Percentiles rank a stretch among this genome's conserved stretches.
phyloP scores from a whole-genome alignment of 2,329 filamentous ascomycete species.

The Aspergillus puulaauensis region DNA sequence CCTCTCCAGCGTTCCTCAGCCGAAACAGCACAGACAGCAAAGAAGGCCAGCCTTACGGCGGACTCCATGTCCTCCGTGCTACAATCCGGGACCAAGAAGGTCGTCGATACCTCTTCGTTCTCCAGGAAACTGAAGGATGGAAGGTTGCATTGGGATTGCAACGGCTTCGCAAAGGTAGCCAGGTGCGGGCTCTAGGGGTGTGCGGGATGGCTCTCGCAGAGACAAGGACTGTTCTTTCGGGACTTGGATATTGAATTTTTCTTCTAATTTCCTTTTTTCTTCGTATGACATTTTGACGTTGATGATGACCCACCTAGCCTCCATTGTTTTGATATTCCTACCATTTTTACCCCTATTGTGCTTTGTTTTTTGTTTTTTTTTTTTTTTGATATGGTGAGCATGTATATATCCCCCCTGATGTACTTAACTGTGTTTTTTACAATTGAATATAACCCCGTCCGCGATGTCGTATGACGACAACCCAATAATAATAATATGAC shows the following conservation, averaged over 20 bases:
- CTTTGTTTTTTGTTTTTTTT: background rate
- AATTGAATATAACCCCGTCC: slow-evolving; percentile 5
- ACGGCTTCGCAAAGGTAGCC: slow-evolving; percentile 55
- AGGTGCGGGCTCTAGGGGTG: slow-evolving; percentile 55
- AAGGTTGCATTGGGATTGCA: slow-evolving; percentile 61
- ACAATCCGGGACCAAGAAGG: slow-evolving; percentile 60
- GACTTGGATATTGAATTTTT: slow-evolving; percentile 18
- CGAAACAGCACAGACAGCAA: slow-evolving; percentile 23
- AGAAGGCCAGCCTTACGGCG: slow-evolving; percentile 25
- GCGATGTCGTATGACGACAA: no score
- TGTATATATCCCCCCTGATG: slow-evolving; percentile 8
- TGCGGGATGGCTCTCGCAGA: slow-evolving; percentile 28
- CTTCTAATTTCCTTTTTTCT: background rate
- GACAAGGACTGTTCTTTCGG: slow-evolving; percentile 19
- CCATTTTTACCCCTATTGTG: background rate
- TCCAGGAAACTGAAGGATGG: slow-evolving; percentile 61
- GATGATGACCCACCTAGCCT: background rate
- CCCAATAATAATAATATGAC: no score
- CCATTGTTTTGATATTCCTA: background rate
- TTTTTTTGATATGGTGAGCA: background rate
- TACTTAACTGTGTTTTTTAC: slow-evolving; percentile 3
- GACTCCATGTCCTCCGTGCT: slow-evolving; percentile 58
- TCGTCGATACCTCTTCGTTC: slow-evolving; percentile 61
- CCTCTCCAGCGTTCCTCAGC: slow-evolving; percentile 40
- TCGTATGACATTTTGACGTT: background rate